Percentiles rank a stretch among this genome's conserved stretches.
These are phyloP conservation scores for Fragilaria radians DNA, from an alignment of 108 stramenopile genomes.

Conservation along the genomic window DNA sequence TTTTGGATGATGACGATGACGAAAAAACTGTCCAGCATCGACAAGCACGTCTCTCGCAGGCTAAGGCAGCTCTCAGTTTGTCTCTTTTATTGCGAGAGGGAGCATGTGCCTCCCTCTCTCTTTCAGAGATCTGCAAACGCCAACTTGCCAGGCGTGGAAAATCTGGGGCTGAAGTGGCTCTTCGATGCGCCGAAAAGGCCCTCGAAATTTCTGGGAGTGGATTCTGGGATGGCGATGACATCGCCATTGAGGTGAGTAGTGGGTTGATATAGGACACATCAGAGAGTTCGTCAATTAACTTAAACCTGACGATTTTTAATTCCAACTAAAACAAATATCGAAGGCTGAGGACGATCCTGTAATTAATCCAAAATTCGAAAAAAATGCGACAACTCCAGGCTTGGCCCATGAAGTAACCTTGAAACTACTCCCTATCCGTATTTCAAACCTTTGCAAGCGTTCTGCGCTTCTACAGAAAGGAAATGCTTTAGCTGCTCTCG, in stretches of 20 bases:
- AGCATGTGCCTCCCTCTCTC: slow-evolving; percentile 76
- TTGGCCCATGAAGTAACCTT: slow-evolving; percentile 55
- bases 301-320: background rate
- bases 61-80: slow-evolving; percentile 63
- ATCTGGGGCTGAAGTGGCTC: slow-evolving; percentile 69
- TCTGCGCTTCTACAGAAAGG: slow-evolving; percentile 80
- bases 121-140: slow-evolving; percentile 86
- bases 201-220: slow-evolving; percentile 79
- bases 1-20: slow-evolving; percentile 50
- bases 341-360: slow-evolving; percentile 66
- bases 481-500: slow-evolving; percentile 78
- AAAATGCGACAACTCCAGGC: slow-evolving; percentile 82
- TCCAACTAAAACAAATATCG: background rate
- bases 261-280: background rate
- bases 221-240: slow-evolving; percentile 84
- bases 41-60: slow-evolving; percentile 58
- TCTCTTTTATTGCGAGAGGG: slow-evolving; percentile 75
- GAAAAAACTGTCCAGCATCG: slow-evolving; percentile 49
- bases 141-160: slow-evolving; percentile 62
- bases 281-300: background rate
- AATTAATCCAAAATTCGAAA: slow-evolving; percentile 72
- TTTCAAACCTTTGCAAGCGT: slow-evolving; percentile 75
- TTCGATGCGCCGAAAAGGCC: slow-evolving; percentile 81
- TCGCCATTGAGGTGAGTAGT: slow-evolving; percentile 80
- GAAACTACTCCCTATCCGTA: slow-evolving; percentile 72